Conservation (phyloP, 495 filamentous ascomycete genomes). For the Penicillium bovifimosum region DNA sequence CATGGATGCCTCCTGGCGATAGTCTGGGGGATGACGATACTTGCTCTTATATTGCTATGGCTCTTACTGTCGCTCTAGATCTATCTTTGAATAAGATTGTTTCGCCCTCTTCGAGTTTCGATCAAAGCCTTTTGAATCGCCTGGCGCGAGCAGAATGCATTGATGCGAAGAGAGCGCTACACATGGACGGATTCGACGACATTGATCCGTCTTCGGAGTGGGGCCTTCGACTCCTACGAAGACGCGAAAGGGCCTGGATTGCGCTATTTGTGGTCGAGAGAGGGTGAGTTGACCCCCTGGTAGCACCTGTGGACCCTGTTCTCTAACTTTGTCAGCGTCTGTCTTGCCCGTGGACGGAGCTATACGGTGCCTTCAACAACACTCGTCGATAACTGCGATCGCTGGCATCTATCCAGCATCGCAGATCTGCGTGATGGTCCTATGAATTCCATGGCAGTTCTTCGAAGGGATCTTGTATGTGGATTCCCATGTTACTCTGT, state of each 20-base stretch:
- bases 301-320: not conserved
- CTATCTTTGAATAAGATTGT: slow-evolving; percentile 65
- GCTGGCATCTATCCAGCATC: slow-evolving; percentile 58
- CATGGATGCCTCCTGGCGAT: slow-evolving; percentile 67
- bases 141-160: slow-evolving; percentile 61
- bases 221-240: slow-evolving; percentile 54
- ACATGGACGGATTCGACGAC: slow-evolving; percentile 61
- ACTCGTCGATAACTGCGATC: slow-evolving; percentile 59
- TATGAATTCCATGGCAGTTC: slow-evolving; percentile 60
- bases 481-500: not conserved
- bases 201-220: slow-evolving; percentile 54
- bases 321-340: slow-evolving; percentile 46
- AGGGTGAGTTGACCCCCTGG: slow-evolving; percentile 40
- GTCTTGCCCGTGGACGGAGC: slow-evolving; percentile 60
- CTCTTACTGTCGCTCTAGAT: slow-evolving; percentile 62
- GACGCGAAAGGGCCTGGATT: slow-evolving; percentile 65
- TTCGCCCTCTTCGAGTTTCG: slow-evolving; percentile 47
- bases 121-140: slow-evolving; percentile 40
- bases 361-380: slow-evolving; percentile 62
- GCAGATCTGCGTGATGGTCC: slow-evolving; percentile 63
- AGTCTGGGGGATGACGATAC: slow-evolving; percentile 67
- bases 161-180: slow-evolving; percentile 55
- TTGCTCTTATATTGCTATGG: slow-evolving; percentile 64
- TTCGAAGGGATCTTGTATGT: slow-evolving; percentile 60
- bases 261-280: slow-evolving; percentile 68